phyloP scores from a whole-genome alignment of 352 stramenopile genomes.

The Phytophthora megakarya region DNA sequence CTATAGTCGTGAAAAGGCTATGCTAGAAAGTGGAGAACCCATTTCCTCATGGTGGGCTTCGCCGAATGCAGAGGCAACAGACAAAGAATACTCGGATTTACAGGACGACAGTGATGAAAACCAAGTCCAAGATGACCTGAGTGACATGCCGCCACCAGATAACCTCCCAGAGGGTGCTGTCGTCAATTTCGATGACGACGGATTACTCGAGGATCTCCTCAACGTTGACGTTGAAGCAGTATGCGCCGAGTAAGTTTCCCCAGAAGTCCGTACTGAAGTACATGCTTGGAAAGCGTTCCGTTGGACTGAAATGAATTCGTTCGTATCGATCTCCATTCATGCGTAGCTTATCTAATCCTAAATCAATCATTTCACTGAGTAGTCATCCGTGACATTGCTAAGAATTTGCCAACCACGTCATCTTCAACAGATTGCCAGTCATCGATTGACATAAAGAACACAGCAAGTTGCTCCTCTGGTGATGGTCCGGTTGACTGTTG shows the following conservation, averaged over 20 bases:
- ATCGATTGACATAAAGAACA: conserved; percentile 56
- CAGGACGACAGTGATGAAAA: conserved; percentile 19
- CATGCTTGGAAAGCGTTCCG: conserved; percentile 23
- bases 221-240: conserved; percentile 56
- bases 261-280: not conserved
- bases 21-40: conserved; percentile 44
- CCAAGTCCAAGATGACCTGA: conserved; percentile 23
- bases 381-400: conserved; percentile 55
- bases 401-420: conserved; percentile 51
- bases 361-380: conserved; percentile 29
- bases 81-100: conserved; percentile 2
- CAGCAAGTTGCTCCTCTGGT: conserved; percentile 47
- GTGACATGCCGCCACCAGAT: conserved; percentile 47
- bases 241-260: conserved; percentile 23
- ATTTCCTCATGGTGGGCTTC: conserved; percentile 63
- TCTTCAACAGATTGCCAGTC: conserved; percentile 55
- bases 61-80: conserved; percentile 11
- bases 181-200: conserved; percentile 34
- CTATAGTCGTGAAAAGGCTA: conserved; percentile 41
- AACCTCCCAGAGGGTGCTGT: conserved; percentile 39
- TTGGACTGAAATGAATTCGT: not conserved
- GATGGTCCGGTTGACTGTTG: conserved; percentile 34
- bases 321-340: conserved; percentile 6
- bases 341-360: conserved; percentile 32
- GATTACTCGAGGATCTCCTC: conserved; percentile 59